Evolutionary conservation across 345 rosid species (phyloP), one percentile per base, ranked within the genome.

Genomic region (Citrus sinensis): DNA sequence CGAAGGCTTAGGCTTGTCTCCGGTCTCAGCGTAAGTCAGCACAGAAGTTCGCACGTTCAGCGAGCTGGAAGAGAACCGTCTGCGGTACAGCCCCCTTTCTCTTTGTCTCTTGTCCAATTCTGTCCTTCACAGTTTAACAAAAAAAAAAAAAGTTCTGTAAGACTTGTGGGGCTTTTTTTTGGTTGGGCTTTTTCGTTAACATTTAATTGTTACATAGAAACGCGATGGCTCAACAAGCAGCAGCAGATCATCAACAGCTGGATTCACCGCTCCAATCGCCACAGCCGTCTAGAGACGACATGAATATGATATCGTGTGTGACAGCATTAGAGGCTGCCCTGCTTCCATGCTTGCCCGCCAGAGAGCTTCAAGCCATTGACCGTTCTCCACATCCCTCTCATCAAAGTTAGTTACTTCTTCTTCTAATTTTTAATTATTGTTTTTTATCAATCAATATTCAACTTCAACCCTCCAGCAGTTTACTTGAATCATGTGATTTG

Each of bases 301-400:
- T 92, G 86, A 70, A 94, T 73, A 91, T 92, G 86, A 70, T 92
- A 71, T 87, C 87, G 5, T 92, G 93, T 61, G 99, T 94, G 75
- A 87, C 87, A 79, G 93, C 97, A 2, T 85, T 94, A 63, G 97
- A 94, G 85, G 88, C 92, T 32, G 95, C 97, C 82, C 82, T 96
- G 84, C 90, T 96, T 19, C 99, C 99, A 0, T 96, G 99, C 88
- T 87, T 96, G 75, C 99, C 98, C 3, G 99, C 99, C 67, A 87
- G 98, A 80, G 99, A 96, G 87, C 98, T 94, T 78, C 99, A 96
- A 81, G 98, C 99, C 1, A 94, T 92, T 10, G 98, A 94, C 80
- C 98, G 98, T 29, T 96, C 98, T 73, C 97, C 97, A 3, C 97
- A 94, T 67, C 97, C 95, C 80, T 94, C 99, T 76, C 99, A 96